Percentiles rank a stretch among this genome's conserved stretches.
Evolutionary conservation across 306 rosid species (phyloP).

Genomic region (Castanea crenata): DNA sequence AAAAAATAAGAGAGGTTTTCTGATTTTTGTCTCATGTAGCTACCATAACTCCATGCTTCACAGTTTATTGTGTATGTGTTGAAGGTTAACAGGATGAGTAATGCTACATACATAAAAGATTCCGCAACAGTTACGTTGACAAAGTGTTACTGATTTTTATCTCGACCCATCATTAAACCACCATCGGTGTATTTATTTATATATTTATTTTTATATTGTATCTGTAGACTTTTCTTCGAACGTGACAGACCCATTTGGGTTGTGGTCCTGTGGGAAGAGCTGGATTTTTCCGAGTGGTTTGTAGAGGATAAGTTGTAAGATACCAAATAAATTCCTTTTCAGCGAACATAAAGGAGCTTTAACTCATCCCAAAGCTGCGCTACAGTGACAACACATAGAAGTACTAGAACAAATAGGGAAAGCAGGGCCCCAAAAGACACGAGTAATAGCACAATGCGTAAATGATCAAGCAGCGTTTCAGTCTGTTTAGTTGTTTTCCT

Average conservation of each 20-base stretch:
- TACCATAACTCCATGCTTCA: background rate
- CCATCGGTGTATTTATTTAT: no score
- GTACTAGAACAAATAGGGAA: constrained; percentile 9
- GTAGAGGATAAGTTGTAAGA: constrained; percentile 24
- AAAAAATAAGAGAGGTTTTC: background rate
- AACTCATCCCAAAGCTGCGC: constrained; percentile 40
- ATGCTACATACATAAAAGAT: no score
- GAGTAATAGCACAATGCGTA: background rate
- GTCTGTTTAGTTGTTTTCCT: background rate
- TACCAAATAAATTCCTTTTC: constrained; percentile 28
- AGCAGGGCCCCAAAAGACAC: background rate
- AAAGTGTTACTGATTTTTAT: no score
- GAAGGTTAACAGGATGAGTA: no score
- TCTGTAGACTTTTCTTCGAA: no score
- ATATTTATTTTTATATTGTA: no score
- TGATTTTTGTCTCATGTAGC: background rate
- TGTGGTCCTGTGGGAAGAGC: constrained; percentile 17
- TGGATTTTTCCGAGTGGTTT: constrained; percentile 26
- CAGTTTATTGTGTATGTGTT: background rate
- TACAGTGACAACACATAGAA: constrained; percentile 38
- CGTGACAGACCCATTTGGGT: background rate
- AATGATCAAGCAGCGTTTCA: background rate
- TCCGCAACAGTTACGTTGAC: no score
- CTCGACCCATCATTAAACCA: background rate
- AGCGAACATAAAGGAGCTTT: constrained; percentile 42